A percentile compares a stretch with the other conserved stretches of the same genome.
These are phyloP conservation scores for Stereocaulon alpinum DNA, from an alignment of 495 filamentous ascomycete genomes.

Conservation along the genomic window DNA sequence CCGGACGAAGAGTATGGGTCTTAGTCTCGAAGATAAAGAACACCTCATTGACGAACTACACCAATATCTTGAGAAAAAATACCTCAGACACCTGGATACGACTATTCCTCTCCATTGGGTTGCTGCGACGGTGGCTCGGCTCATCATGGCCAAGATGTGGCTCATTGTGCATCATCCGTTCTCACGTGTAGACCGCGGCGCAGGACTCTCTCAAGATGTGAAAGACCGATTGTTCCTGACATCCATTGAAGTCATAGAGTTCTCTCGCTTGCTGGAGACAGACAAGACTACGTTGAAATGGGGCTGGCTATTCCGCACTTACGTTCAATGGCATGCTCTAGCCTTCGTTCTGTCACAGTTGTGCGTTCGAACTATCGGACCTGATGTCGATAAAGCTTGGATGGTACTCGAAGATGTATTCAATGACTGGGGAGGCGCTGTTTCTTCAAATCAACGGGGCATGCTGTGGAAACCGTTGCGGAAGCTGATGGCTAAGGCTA, in stretches of 20 bases:
- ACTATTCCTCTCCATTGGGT: constrained; percentile 36
- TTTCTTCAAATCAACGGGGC: constrained; percentile 30
- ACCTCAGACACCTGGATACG: constrained; percentile 33
- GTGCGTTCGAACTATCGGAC: constrained; percentile 38
- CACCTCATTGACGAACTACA: constrained; percentile 36
- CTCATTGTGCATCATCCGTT: constrained; percentile 30
- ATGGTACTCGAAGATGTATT: constrained; percentile 38
- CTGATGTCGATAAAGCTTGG: constrained; percentile 46
- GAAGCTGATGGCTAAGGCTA: constrained; percentile 41
- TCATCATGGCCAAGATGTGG: constrained; percentile 30
- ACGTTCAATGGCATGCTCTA: constrained; percentile 52
- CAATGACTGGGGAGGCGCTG: constrained; percentile 31
- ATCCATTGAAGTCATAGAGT: constrained; percentile 44
- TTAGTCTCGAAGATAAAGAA: constrained; percentile 35
- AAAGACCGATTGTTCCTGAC: constrained; percentile 56
- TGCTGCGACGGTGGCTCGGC: constrained; percentile 30
- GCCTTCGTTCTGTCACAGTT: constrained; percentile 45
- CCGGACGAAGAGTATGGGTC: constrained; percentile 16
- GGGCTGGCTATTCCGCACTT: constrained; percentile 51
- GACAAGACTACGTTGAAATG: constrained; percentile 39
- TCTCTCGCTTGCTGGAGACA: constrained; percentile 42
- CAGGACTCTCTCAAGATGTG: constrained; percentile 41
- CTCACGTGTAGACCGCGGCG: constrained; percentile 23
- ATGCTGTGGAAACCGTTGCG: constrained; percentile 45
- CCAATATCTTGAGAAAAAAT: constrained; percentile 32